Base-by-base conservation (phyloP, 2,329 filamentous ascomycete genomes). In the Aspergillus tanneri region DNA sequence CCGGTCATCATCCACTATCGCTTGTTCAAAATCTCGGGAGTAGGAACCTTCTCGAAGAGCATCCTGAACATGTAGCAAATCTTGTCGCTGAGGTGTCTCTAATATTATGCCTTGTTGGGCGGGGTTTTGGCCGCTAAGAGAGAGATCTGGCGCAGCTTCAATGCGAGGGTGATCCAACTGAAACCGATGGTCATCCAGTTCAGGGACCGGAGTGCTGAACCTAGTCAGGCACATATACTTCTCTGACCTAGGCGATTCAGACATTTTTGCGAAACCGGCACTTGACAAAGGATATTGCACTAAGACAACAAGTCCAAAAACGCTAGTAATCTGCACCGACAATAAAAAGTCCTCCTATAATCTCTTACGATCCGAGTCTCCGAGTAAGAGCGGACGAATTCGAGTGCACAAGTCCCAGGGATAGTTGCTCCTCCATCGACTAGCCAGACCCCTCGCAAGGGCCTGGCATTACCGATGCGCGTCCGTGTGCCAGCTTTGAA, bases 11-110 rank as follows among this genome's bases (percentile, higher is more conserved):
- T 95, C 89, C 30, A 86, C 74, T 25, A 96, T 77, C 11, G 89
- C 90, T 58, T 93, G 84, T 68, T 96, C 91, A 57, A 95, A 95
- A 66, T 96, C 90, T 47, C 89, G 83, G 30, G 88, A 78, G 54
- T 72, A 74, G n/a, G 73, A 71, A n/a, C 68, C 67, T 37, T 72
- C 68, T 21, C 63, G 62, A 18, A 79, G 65, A 3, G 69, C 72
- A 55, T 77, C 72, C 48, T 76, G 74, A 47, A 77, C 64, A 44
- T 74, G 68, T 11, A 78, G 70, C 27, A 78, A 55, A 43, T 71
- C 68, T 11, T 75, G 70, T 23, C 73, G 72, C 30, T 77, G 77
- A 9, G 78, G 68, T 25, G 73, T 73, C 46, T 75, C 73, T n/a
- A 71, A 69, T 53, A 75, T 71, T 54, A 71, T 62, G 37, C 75